Evolutionary conservation across 352 stramenopile species (phyloP).

Genomic region (Thalassiosira livingstoniorum): DNA sequence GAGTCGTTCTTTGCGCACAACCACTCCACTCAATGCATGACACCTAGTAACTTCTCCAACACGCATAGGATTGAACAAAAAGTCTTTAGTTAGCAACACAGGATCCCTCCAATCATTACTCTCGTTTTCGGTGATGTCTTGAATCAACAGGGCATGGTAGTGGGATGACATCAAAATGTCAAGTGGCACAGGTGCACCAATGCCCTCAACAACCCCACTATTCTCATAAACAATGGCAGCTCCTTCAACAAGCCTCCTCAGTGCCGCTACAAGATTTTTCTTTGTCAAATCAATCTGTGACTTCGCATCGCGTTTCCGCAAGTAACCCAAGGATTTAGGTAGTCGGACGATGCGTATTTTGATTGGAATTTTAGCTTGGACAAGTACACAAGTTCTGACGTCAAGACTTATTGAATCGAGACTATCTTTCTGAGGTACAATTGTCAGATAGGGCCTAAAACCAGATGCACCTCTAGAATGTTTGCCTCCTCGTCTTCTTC

Average conservation of each 20-base stretch:
- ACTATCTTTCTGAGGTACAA: slow-evolving; percentile 40
- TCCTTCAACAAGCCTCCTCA: slow-evolving; percentile 43
- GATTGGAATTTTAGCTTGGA: slow-evolving; percentile 48
- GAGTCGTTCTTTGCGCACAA: slow-evolving; percentile 49
- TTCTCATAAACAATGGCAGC: slow-evolving; percentile 41
- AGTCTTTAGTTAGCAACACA: slow-evolving; percentile 48
- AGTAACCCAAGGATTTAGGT: slow-evolving; percentile 10
- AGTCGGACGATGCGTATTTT: slow-evolving; percentile 53
- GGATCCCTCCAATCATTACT: slow-evolving; percentile 36
- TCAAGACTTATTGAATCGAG: slow-evolving; percentile 50
- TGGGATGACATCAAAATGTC: slow-evolving; percentile 37
- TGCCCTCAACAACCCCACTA: slow-evolving; percentile 14
- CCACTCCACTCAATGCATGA: slow-evolving; percentile 55
- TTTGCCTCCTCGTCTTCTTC: slow-evolving; percentile 10
- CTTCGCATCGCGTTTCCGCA: slow-evolving; percentile 20
- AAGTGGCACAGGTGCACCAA: slow-evolving; percentile 26
- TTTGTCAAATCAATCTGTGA: slow-evolving; percentile 33
- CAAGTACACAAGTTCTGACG: slow-evolving; percentile 36
- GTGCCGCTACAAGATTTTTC: slow-evolving; percentile 21
- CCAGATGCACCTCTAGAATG: slow-evolving; percentile 5
- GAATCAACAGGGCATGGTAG: slow-evolving; percentile 43
- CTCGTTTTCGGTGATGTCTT: slow-evolving; percentile 14
- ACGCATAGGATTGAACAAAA: slow-evolving; percentile 54
- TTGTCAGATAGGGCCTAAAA: slow-evolving; percentile 35
- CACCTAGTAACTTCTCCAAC: slow-evolving; percentile 42